Evolutionary conservation across 805 yeast genomes (phyloP), one percentile per base, ranked within the genome.

Genomic region (Pichia cabralensis): DNA sequence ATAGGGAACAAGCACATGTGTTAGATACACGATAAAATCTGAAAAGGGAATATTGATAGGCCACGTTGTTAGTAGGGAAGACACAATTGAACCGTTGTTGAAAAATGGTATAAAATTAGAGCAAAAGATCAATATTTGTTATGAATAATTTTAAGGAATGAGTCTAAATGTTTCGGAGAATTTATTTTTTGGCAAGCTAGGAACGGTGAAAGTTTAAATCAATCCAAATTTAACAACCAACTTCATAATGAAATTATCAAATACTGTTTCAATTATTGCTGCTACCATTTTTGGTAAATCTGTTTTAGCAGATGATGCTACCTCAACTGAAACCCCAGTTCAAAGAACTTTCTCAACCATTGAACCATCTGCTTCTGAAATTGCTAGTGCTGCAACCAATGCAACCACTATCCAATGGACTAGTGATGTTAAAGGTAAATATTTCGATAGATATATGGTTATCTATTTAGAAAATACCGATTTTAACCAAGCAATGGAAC

Each of bases 381-480:
- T 64, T 29, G 53, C 58, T 24, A 31, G 39, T 27, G 53, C 52
- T 17, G 61, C 62, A n/a, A 49, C 54, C 12, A 53, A 52, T n/a
- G 62, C 63, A 14, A 35, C 40, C 8, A 47, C 64, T 23, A 41
- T 43, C 34, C 53, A 49, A 34, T 38, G 44, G 31, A 55, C 62
- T 20, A 51, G 64, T 12, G 44, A 53, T 36, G 67, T 66, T 22
- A 36, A 44, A 14, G 72, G 72, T 41, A 42, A 48, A 12, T 58
- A 50, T 17, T 63, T 62, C 45, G 58, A 64, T 48, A 58, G 68
- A 35, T 50, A 64, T 35, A 51, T 54, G 34, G 55, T 58, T 45
- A 64, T 70, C 43, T 70, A 69, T 65, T 60, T 70, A 42, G 75
- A 69, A 55, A 66, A 66, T 54, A 69, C 73, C 35, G 65, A 67